Conservation (phyloP, 2,329 filamentous ascomycete species). For the Gnomoniopsis smithogilvyi region DNA sequence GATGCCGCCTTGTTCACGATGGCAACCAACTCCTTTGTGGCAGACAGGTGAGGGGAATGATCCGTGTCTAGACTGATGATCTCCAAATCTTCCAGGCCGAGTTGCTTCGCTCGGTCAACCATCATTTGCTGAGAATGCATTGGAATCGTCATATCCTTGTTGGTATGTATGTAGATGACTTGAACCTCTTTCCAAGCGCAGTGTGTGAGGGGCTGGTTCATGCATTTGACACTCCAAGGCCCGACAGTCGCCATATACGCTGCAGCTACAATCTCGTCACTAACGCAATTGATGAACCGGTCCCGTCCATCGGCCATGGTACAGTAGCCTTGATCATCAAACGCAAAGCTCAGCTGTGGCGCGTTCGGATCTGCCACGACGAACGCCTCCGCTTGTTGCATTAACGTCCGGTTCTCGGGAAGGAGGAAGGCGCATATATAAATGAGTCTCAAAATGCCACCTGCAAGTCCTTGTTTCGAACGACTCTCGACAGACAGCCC, state of each 20-base stretch:
- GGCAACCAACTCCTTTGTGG: conserved; percentile 8
- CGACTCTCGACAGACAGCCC: conserved; percentile 18
- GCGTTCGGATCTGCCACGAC: background rate
- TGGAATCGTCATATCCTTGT: conserved; percentile 7
- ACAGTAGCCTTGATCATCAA: background rate
- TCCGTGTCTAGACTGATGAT: conserved; percentile 7
- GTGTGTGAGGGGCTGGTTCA: background rate
- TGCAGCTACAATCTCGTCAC: background rate
- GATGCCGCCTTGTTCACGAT: conserved; percentile 18
- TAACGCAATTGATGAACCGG: background rate
- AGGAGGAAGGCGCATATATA: conserved; percentile 19
- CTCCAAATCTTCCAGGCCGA: background rate
- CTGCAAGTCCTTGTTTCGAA: conserved; percentile 9
- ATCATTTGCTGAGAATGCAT: conserved; percentile 6
- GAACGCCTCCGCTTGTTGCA: background rate
- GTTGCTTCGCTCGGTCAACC: background rate
- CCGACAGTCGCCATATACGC: background rate
- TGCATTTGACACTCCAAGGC: background rate
- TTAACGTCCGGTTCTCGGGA: background rate
- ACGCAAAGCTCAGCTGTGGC: background rate
- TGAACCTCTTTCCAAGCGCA: conserved; percentile 9
- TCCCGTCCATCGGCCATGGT: background rate
- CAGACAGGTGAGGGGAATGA: conserved; percentile 9
- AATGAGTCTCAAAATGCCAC: conserved; percentile 23
- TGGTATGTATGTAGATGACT: conserved; percentile 9